Percentiles rank a stretch among this genome's conserved stretches.
Conservation (phyloP, 495 filamentous ascomycete genomes). For the Immersiella caudata region DNA sequence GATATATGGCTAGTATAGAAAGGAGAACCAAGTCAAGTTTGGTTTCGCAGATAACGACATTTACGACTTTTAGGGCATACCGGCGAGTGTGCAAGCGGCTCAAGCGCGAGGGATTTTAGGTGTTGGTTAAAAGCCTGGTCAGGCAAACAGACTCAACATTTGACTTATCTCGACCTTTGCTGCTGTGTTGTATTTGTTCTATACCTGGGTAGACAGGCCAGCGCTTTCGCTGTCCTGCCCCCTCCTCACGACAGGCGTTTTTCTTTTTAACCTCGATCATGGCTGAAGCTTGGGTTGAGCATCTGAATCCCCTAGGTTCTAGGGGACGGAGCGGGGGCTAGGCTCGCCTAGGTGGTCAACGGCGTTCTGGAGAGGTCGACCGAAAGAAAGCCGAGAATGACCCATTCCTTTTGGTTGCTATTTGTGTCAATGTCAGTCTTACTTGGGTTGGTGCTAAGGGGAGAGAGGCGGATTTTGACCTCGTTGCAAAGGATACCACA, state of each 20-base stretch:
- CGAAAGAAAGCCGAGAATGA: background rate
- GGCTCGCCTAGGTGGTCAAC: background rate
- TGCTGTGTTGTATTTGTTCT: conserved; percentile 1
- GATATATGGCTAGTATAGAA: conserved; percentile 14
- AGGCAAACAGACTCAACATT: background rate
- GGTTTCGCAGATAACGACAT: conserved; percentile 23
- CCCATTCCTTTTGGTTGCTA: background rate
- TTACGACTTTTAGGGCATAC: conserved; percentile 17
- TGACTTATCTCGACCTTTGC: background rate
- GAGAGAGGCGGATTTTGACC: background rate
- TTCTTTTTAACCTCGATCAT: conserved; percentile 1
- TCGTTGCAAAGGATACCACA: background rate
- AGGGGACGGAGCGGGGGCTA: background rate
- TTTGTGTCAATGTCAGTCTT: background rate
- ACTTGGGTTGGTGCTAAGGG: background rate
- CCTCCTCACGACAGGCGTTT: conserved; percentile 2
- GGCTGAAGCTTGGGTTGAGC: background rate
- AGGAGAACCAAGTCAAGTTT: background rate
- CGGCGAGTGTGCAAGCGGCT: background rate
- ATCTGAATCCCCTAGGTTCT: background rate
- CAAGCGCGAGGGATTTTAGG: background rate
- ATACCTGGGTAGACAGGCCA: background rate
- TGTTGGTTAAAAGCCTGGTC: background rate
- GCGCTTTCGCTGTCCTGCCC: background rate
- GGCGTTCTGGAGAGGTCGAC: background rate